Evolutionary conservation across 768 basidiomycete species (phyloP), one percentile per base, ranked within the genome.

Genomic region (Clitopilus passeckerianus): DNA sequence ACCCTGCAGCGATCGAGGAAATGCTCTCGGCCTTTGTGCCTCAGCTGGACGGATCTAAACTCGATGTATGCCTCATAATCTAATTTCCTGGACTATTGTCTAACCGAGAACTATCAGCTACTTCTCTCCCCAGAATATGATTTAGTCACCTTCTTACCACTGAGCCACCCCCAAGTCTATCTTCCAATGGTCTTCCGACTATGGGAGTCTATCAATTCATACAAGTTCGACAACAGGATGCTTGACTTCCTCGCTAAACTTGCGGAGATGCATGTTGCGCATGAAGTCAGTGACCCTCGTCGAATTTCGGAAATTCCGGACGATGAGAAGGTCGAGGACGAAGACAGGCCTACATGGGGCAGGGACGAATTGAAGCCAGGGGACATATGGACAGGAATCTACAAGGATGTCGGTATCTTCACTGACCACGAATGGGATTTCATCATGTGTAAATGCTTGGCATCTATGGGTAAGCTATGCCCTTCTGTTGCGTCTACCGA

Each of bases 1-100:
- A 94, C 65, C 93, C 93, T 16, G 84, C 89, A 43, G 88, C 91
- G 34, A 87, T 87, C 57, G 85, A 89, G 63, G 89, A 91, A 65
- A 95, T 97, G 92, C 83, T 97, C 30, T 78, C 87, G n/a, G 86
- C 82, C 0, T 93, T 95, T 68, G 74, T 97, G 9, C 93, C 93
- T 5, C 75, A 80, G 57, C 77, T 95, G 34, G 89, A 93, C 65
- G 89, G 88, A 33, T 87, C 85, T 22, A 80, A 80, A 58, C 73
- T 93, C 64, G 86, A 91, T 72, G 89, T 90, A 61, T 69, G 88
- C 78, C 30, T 57, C 56, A 1, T 23, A 54, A 7, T 44, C 35
- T 50, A 9, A 52, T 50, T 20, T 56, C 18, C 30, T 18, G 23
- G 30, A n/a, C 53, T 18, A 43, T 57, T 22, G 56, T 37, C 62